phyloP scores from a whole-genome alignment of 164 flowering plant species.

The Vitis riparia region DNA sequence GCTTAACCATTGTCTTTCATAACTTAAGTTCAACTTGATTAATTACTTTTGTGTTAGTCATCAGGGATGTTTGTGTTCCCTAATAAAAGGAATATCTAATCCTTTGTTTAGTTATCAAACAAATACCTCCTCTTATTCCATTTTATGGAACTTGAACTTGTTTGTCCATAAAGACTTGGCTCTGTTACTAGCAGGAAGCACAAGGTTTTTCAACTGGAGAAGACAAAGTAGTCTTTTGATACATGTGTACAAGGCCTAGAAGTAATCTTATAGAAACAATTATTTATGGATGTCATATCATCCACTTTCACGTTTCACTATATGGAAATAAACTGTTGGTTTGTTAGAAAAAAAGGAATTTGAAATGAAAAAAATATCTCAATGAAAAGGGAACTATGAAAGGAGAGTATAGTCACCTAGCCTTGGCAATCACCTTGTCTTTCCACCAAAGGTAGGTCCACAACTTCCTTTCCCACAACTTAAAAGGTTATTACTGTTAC shows the following conservation, averaged over 20 bases:
- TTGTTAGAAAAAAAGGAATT: too few species aligned
- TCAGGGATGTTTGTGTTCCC: too few species aligned
- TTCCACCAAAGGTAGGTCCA: conserved; percentile 70
- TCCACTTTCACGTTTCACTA: neutral
- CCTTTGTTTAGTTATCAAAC: neutral
- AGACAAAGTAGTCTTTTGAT: conserved; percentile 30
- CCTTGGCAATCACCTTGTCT: conserved; percentile 42
- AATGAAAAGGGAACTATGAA: neutral
- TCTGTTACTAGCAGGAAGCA: conserved; percentile 58
- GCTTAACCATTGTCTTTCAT: too few species aligned
- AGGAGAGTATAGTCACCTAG: conserved; percentile 24
- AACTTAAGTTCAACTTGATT: too few species aligned
- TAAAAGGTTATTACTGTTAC: conserved; percentile 53
- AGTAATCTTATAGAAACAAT: conserved; percentile 51
- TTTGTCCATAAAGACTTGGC: conserved; percentile 63
- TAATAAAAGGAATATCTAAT: too few species aligned
- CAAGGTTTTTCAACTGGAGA: conserved; percentile 39
- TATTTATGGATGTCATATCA: neutral
- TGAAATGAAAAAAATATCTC: neutral
- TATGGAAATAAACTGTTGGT: too few species aligned
- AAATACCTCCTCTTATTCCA: conserved; percentile 41
- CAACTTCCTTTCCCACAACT: conserved; percentile 51
- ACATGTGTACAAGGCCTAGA: conserved; percentile 52
- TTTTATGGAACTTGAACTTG: conserved; percentile 45
- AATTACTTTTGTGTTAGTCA: too few species aligned